A percentile compares a stretch with the other conserved stretches of the same genome.
Evolutionary conservation across 2,329 filamentous ascomycete species (phyloP).

Genomic region (Coniochaeta sp.): DNA sequence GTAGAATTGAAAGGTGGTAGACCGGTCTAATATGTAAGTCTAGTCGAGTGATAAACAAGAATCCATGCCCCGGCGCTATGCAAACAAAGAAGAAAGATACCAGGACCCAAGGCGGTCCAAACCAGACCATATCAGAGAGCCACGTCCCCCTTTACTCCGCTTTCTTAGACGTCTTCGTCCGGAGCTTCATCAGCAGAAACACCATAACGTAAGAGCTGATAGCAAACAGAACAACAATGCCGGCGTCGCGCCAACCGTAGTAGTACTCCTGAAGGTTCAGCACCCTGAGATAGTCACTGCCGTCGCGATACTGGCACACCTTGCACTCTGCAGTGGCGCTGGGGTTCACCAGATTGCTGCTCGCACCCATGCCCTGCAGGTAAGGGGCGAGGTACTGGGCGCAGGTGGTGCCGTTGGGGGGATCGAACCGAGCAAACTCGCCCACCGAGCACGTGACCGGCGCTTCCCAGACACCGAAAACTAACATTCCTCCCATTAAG

Average conservation of each 20-base stretch:
- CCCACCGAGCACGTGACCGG: conserved; percentile 44
- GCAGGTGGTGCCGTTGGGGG: conserved; percentile 43
- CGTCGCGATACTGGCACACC: too few relatives aligned
- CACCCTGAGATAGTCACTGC: conserved; percentile 51
- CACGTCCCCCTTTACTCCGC: too few relatives aligned
- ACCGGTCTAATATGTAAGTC: too few relatives aligned
- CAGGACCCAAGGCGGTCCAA: too few relatives aligned
- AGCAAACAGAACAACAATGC: conserved; percentile 49
- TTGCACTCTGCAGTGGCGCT: too few relatives aligned
- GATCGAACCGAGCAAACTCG: conserved; percentile 55
- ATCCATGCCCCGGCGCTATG: too few relatives aligned
- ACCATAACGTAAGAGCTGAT: conserved; percentile 44
- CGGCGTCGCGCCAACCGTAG: conserved; percentile 62
- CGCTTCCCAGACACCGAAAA: conserved; percentile 44
- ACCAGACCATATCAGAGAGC: too few relatives aligned
- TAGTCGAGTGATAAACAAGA: too few relatives aligned
- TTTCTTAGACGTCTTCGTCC: conserved; percentile 41
- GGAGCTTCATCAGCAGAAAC: conserved; percentile 38
- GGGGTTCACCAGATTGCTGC: too few relatives aligned
- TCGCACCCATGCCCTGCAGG: conserved; percentile 19
- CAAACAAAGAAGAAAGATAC: too few relatives aligned
- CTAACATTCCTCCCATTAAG: conserved; percentile 54
- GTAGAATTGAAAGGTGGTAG: too few relatives aligned
- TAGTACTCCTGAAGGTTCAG: conserved; percentile 55
- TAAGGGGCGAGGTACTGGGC: conserved; percentile 48